A percentile compares a stretch with the other conserved stretches of the same genome.
phyloP scores from a whole-genome alignment of 148 eudicot species.

The Rhododendron vialii region DNA sequence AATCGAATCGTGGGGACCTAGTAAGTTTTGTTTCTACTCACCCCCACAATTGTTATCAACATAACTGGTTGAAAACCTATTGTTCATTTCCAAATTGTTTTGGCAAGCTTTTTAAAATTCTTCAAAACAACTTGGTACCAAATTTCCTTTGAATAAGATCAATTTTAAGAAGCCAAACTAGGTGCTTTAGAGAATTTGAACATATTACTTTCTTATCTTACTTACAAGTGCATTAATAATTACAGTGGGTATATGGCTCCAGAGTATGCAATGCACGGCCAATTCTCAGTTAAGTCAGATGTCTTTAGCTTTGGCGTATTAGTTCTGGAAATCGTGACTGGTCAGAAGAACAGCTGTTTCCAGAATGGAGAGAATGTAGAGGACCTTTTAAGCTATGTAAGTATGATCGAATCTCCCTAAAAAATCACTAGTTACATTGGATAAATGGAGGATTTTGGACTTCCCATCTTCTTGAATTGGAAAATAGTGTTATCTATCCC shows the following conservation, averaged over 20 bases:
- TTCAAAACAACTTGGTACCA: background rate
- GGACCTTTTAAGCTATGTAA: background rate
- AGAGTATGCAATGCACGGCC: slow-evolving; percentile 8
- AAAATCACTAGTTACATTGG: background rate
- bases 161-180: background rate
- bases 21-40: no score
- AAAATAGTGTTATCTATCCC: no score
- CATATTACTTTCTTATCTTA: background rate
- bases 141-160: background rate
- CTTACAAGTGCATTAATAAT: background rate
- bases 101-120: background rate
- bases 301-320: background rate
- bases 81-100: background rate
- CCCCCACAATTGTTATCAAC: background rate
- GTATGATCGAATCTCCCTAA: background rate
- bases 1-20: no score
- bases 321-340: background rate
- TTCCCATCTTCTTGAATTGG: no score
- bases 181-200: background rate
- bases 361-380: background rate
- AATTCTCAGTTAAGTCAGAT: background rate
- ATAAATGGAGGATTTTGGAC: background rate
- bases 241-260: slow-evolving; percentile 10
- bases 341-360: background rate
- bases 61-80: no score